Evolutionary conservation across 345 rosid genomes (phyloP).

Genomic region (Sapria himalayana): DNA sequence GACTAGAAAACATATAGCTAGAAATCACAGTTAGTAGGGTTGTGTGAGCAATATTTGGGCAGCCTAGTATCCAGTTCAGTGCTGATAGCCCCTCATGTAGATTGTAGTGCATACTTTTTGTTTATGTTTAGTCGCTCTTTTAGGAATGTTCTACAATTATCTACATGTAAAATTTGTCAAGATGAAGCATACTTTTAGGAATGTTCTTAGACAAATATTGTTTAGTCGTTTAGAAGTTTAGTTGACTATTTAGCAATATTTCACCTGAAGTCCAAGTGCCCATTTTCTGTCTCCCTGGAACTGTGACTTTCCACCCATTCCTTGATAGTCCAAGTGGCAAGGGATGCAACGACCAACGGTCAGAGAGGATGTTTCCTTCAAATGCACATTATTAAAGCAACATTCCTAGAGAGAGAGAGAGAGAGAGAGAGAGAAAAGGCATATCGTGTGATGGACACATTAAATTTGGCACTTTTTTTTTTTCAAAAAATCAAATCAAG

Average conservation of each 20-base stretch:
- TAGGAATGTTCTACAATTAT: too few species aligned
- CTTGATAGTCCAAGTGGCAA: conserved; percentile 63
- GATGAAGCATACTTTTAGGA: too few species aligned
- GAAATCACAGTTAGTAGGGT: background rate
- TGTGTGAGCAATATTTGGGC: too few species aligned
- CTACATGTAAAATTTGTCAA: too few species aligned
- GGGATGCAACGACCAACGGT: conserved; percentile 36
- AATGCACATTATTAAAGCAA: conserved; percentile 41
- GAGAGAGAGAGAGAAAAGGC: background rate
- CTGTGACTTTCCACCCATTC: conserved; percentile 38
- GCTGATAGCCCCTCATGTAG: too few species aligned
- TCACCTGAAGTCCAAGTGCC: conserved; percentile 93
- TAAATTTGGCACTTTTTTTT: too few species aligned
- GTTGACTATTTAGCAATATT: conserved; percentile 5
- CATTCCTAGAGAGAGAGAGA: conserved; percentile 27
- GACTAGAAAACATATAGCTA: background rate
- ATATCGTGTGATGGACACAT: background rate
- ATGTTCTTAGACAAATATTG: too few species aligned
- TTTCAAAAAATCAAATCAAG: background rate
- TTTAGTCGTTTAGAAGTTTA: too few species aligned
- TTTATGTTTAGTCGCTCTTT: too few species aligned
- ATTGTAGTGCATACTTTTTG: too few species aligned
- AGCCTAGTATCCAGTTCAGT: too few species aligned
- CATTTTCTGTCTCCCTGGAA: conserved; percentile 53
- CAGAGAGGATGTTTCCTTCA: conserved; percentile 34